Evolutionary conservation across 1,139 yeast species (phyloP).

Genomic region (Nakaseomyces delphensis): DNA sequence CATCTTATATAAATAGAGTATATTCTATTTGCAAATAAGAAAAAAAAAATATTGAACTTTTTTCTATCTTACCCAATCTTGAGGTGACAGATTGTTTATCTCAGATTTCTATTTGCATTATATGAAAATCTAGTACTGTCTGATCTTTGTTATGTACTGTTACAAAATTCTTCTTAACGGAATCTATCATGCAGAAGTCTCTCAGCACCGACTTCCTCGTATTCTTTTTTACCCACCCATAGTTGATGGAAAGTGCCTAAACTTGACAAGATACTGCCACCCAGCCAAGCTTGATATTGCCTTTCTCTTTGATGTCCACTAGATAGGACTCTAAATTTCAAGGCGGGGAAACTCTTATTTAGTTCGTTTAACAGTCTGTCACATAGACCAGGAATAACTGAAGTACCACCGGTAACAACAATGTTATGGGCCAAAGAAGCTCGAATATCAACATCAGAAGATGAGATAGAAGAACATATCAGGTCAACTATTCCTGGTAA

Average conservation of each 20-base stretch:
- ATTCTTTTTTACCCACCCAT: constrained; percentile 91
- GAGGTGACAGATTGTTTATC: too few species aligned
- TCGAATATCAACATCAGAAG: constrained; percentile 79
- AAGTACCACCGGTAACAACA: constrained; percentile 82
- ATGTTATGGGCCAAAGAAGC: constrained; percentile 89
- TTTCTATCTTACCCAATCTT: too few species aligned
- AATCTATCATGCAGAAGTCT: constrained; percentile 67
- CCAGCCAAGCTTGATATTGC: constrained; percentile 85
- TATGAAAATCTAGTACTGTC: background rate
- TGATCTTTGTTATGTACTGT: background rate
- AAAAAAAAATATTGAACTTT: too few species aligned
- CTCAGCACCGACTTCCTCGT: constrained; percentile 84
- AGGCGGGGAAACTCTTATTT: constrained; percentile 71
- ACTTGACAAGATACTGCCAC: constrained; percentile 86
- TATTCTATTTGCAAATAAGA: too few species aligned
- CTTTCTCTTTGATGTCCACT: constrained; percentile 81
- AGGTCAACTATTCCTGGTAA: constrained; percentile 56
- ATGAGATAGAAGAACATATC: constrained; percentile 58
- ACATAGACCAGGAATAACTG: constrained; percentile 79
- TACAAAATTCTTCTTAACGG: constrained; percentile 35
- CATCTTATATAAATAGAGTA: too few species aligned
- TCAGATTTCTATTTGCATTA: too few species aligned
- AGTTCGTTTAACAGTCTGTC: constrained; percentile 75
- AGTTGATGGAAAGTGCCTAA: constrained; percentile 94
- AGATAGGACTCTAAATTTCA: constrained; percentile 81